Conservation (phyloP, 495 filamentous ascomycete species). For the Penicillium nucicola region DNA sequence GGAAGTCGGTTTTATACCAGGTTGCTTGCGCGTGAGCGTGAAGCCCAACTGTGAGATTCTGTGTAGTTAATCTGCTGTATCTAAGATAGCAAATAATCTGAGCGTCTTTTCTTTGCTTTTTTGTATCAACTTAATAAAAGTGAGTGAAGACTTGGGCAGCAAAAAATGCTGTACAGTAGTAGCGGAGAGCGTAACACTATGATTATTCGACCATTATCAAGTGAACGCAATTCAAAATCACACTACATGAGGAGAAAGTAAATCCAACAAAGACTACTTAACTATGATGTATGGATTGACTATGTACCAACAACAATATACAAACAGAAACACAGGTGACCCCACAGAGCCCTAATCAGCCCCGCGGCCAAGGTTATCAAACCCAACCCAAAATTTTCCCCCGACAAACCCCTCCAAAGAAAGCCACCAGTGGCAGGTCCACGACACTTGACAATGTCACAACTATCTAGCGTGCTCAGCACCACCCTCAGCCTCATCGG, state of each 20-base stretch:
- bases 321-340: conserved; percentile 19
- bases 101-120: too few relatives aligned
- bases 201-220: not conserved
- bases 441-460: conserved; percentile 33
- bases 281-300: not conserved
- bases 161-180: too few relatives aligned
- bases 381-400: conserved; percentile 27
- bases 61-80: too few relatives aligned
- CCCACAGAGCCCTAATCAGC: conserved; percentile 38
- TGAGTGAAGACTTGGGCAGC: too few relatives aligned
- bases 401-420: not conserved
- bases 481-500: conserved; percentile 32
- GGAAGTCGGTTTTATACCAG: too few relatives aligned
- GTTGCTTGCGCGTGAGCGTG: too few relatives aligned
- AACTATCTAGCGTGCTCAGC: conserved; percentile 28
- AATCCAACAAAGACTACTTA: too few relatives aligned
- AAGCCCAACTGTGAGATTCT: too few relatives aligned
- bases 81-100: too few relatives aligned
- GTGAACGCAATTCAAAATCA: not conserved
- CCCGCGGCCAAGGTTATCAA: conserved; percentile 26
- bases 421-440: not conserved
- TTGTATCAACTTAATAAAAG: too few relatives aligned
- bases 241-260: too few relatives aligned
- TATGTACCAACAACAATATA: not conserved
- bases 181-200: too few relatives aligned